These are phyloP conservation scores for Trametes villosa DNA, from an alignment of 768 basidiomycete genomes.

Conservation along the genomic window DNA sequence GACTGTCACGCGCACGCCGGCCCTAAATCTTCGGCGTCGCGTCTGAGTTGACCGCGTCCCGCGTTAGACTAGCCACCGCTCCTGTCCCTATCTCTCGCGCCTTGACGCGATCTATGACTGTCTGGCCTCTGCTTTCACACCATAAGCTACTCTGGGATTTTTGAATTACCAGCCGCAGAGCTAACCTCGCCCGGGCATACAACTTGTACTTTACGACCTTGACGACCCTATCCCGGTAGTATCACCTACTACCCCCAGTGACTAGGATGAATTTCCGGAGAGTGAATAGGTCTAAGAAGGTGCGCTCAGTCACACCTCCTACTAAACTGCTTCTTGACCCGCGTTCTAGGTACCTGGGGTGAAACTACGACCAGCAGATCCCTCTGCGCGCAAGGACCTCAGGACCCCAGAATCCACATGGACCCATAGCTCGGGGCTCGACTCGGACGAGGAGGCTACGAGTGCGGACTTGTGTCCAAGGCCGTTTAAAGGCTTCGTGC, in stretches of 20 bases:
- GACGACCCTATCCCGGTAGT: not conserved
- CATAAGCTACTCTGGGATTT: too few species aligned
- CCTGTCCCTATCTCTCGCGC: not conserved
- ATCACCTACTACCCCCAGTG: not conserved
- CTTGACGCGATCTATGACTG: not conserved
- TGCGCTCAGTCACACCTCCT: constrained; percentile 21
- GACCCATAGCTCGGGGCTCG: constrained; percentile 49
- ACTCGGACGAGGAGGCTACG: constrained; percentile 41
- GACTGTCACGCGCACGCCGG: constrained; percentile 7
- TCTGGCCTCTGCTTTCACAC: not conserved
- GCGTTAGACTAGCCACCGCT: not conserved
- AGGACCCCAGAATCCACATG: constrained; percentile 45
- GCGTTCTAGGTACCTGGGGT: constrained; percentile 74
- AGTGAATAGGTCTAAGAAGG: constrained; percentile 71
- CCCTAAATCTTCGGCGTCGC: constrained; percentile 20
- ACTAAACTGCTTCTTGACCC: not conserved
- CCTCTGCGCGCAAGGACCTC: constrained; percentile 41
- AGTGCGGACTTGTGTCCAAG: constrained; percentile 50
- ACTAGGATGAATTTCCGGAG: constrained; percentile 42
- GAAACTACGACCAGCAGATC: constrained; percentile 66
- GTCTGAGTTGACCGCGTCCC: constrained; percentile 6
- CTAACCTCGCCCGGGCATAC: too few species aligned
- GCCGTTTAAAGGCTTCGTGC: constrained; percentile 64
- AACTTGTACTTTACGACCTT: not conserved
- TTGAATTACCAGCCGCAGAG: too few species aligned